Evolutionary conservation across 176 grass and related monocot species (phyloP).

Genomic region (Ensete glaucum): DNA sequence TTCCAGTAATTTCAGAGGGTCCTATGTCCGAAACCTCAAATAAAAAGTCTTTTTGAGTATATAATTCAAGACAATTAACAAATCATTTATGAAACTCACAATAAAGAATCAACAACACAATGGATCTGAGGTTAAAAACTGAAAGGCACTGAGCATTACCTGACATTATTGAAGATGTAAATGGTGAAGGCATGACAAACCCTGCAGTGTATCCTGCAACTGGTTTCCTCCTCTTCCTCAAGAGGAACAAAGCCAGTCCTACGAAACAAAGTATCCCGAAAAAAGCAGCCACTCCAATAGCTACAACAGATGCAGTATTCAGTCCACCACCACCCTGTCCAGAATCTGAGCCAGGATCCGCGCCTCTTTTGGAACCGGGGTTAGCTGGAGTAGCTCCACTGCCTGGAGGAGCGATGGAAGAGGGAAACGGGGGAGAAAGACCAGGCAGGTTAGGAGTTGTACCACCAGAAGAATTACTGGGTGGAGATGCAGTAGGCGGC

Average conservation of each 20-base stretch:
- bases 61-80: neutral
- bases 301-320: constrained; percentile 7
- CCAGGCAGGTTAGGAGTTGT: neutral
- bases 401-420: constrained; percentile 10
- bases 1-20: too few species aligned
- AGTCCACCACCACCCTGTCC: neutral
- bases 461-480: constrained; percentile 7
- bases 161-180: constrained; percentile 36
- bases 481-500: constrained; percentile 1
- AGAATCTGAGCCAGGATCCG: neutral
- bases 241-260: constrained; percentile 32
- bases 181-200: constrained; percentile 42
- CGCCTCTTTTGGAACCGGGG: constrained; percentile 16
- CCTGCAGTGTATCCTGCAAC: constrained; percentile 44
- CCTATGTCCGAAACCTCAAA: too few species aligned
- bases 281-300: constrained; percentile 24
- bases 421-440: neutral
- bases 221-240: constrained; percentile 39
- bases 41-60: neutral
- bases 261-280: constrained; percentile 45
- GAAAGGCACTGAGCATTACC: constrained; percentile 12
- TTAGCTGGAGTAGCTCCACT: neutral
- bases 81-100: neutral
- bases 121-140: neutral
- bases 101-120: neutral